phyloP scores from a whole-genome alignment of 768 basidiomycete species.

The Tricholoma matsutake region DNA sequence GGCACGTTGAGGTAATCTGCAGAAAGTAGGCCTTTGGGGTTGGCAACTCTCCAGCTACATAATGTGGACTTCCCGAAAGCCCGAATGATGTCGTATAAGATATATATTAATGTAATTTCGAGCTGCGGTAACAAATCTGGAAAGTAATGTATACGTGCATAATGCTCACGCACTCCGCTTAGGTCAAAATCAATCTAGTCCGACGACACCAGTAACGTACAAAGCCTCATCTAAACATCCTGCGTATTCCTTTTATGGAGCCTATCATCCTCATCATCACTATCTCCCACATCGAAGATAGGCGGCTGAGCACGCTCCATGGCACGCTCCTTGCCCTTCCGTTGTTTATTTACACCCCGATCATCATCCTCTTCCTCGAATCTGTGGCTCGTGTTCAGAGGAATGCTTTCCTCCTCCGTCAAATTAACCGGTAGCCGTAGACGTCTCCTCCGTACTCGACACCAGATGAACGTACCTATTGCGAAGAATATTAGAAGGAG shows the following conservation, averaged over 20 bases:
- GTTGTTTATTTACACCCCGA: conserved; percentile 21
- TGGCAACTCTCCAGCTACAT: neutral
- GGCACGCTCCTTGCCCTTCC: conserved; percentile 51
- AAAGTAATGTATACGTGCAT: too few species aligned
- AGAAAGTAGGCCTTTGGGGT: too few species aligned
- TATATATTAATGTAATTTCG: too few species aligned
- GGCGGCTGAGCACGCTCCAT: conserved; percentile 33
- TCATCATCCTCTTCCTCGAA: conserved; percentile 44
- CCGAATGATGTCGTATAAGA: too few species aligned
- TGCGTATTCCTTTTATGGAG: conserved; percentile 11
- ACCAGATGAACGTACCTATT: conserved; percentile 80
- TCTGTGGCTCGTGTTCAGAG: conserved; percentile 49
- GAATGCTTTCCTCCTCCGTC: conserved; percentile 66
- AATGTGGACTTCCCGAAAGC: too few species aligned
- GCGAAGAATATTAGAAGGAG: conserved; percentile 66
- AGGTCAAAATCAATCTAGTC: neutral
- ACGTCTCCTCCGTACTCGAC: conserved; percentile 52
- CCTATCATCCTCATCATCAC: conserved; percentile 47
- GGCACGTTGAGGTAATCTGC: neutral
- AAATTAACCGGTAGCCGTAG: conserved; percentile 37
- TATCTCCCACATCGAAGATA: conserved; percentile 59
- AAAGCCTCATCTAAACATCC: conserved; percentile 1
- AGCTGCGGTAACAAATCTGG: too few species aligned
- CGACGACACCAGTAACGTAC: neutral
- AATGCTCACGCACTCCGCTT: too few species aligned